phyloP scores from a whole-genome alignment of 1,139 yeast species.

The Yamadazyma epiphylla region DNA sequence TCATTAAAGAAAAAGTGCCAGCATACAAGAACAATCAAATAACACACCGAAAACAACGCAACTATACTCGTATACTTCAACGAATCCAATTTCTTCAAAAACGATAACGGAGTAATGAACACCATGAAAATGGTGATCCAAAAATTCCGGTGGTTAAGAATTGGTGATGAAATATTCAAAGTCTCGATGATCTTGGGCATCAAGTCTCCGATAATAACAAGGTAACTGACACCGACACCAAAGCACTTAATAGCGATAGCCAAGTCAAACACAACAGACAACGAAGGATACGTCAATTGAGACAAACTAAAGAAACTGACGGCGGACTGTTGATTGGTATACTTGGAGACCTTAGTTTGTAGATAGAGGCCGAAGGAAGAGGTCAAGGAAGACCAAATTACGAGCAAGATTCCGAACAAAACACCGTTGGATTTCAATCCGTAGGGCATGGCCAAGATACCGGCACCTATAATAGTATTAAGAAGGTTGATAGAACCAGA shows the following conservation, averaged over 20 bases:
- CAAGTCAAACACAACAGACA: constrained; percentile 41
- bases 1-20: constrained; percentile 52
- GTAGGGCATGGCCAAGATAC: constrained; percentile 55
- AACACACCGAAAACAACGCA: constrained; percentile 80
- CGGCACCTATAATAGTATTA: constrained; percentile 56
- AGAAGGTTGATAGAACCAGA: constrained; percentile 51
- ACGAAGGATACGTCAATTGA: constrained; percentile 52
- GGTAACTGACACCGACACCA: constrained; percentile 87
- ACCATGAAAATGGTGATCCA: constrained; percentile 67
- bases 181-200: constrained; percentile 72
- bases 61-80: constrained; percentile 80
- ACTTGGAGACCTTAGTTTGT: constrained; percentile 49
- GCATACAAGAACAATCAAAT: constrained; percentile 70
- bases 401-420: constrained; percentile 42
- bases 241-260: constrained; percentile 67
- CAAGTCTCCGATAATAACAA: constrained; percentile 86
- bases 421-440: constrained; percentile 51
- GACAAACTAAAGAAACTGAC: constrained; percentile 52
- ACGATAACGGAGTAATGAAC: constrained; percentile 71
- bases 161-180: constrained; percentile 22
- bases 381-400: constrained; percentile 45
- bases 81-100: constrained; percentile 71
- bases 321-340: constrained; percentile 45
- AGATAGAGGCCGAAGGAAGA: constrained; percentile 52
- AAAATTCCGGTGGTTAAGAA: constrained; percentile 45